phyloP scores from a whole-genome alignment of 83 land plant species.

The Diphasiastrum complanatum region DNA sequence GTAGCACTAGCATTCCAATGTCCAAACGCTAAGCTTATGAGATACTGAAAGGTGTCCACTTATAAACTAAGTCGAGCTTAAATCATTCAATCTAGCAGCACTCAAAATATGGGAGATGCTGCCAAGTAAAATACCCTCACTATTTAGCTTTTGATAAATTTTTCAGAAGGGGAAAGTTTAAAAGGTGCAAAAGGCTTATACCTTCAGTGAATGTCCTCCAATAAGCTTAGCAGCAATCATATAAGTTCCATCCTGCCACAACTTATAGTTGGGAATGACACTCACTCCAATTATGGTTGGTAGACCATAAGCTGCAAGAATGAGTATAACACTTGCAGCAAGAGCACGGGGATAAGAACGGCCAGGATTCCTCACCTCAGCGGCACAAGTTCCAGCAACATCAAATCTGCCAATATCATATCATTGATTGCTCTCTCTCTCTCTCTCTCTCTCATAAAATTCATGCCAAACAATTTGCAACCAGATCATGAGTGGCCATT shows the following conservation, averaged over 20 bases:
- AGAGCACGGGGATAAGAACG: slow-evolving; percentile 31
- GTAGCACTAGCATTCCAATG: no score
- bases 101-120: no score
- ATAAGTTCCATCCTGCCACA: slow-evolving; percentile 29
- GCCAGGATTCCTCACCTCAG: slow-evolving; percentile 33
- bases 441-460: no score
- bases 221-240: slow-evolving; percentile 27
- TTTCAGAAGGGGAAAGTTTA: not conserved
- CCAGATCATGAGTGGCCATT: no score
- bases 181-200: not conserved
- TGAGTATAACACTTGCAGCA: slow-evolving; percentile 10
- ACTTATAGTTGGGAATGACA: slow-evolving; percentile 22
- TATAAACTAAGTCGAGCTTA: no score
- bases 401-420: slow-evolving; percentile 25
- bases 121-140: no score
- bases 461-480: no score
- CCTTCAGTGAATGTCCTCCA: slow-evolving; percentile 28
- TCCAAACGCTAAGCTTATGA: no score
- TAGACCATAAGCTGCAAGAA: slow-evolving; percentile 16
- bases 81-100: no score
- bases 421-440: not conserved
- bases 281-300: slow-evolving; percentile 30
- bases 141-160: no score
- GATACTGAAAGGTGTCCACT: no score
- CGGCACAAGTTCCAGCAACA: slow-evolving; percentile 33